Base-by-base conservation (phyloP, 2,329 filamentous ascomycete species). In the Fusarium chaquense region DNA sequence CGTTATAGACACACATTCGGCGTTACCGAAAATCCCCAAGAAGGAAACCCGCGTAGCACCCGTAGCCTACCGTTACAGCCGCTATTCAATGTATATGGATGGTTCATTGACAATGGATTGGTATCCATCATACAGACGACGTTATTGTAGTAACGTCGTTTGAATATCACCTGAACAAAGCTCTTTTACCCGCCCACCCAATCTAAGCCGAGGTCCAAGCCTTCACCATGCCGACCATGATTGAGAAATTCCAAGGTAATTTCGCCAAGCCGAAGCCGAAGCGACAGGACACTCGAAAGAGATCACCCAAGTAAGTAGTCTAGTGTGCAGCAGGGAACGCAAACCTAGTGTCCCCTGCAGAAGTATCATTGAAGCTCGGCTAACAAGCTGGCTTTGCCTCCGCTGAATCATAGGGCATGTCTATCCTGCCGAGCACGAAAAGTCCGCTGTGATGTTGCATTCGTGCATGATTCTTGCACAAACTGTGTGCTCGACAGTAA, bases 351-450 rank as follows among this genome's bases (percentile, higher is more conserved):
- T 20, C 20, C 20, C 20, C 20, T 20, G 20, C 20, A 20, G 20
- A 20, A 20, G 20, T 20, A 20, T 20, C 20, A 20, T 20, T 20
- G 20, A 20, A 20, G 20, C 20, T 28, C 22, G 16, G 30, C 52
- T 46, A 22, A 55, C 28, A 38, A 51, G 8, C 12, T 22, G 38
- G 38, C 20, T 40, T 12, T 40, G 38, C 20, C 38, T 35, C 32
- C 20, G 16, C 11, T 22, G 4, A 45, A 18, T 16, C 2, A 12
- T 4, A 55, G 40, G 18, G 52, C 40, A 30, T 55, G 30, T 3
- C 18, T 55, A 18, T 45, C 40, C 40, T 55, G 52, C 22, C 22
- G 52, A 55, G 52, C 30, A 16, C 40, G 40, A 18, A 55, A 55
- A 3, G 52, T 55, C 30, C 52, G 40, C 22, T 46, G 40, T 12